phyloP scores from a whole-genome alignment of 225 moss, liverwort and hornwort genomes.

The Polytrichum formosum region DNA sequence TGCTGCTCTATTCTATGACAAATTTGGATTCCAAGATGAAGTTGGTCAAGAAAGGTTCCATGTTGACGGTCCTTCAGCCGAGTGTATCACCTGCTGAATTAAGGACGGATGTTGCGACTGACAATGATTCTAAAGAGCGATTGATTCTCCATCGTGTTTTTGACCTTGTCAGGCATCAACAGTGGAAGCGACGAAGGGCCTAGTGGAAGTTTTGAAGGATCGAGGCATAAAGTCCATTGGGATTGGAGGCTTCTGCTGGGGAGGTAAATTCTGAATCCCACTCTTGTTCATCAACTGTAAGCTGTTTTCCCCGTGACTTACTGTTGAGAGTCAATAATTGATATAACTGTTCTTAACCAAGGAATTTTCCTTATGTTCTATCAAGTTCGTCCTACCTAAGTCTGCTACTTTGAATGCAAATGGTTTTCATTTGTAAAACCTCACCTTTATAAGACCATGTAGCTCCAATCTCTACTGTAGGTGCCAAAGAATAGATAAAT shows the following conservation, averaged over 20 bases:
- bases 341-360: no score
- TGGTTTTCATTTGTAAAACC: no score
- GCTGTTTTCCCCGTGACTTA: no score
- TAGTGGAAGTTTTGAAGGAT: conserved; percentile 66
- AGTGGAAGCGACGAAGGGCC: conserved; percentile 19
- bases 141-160: neutral
- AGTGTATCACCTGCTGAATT: neutral
- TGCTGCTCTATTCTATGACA: neutral
- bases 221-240: conserved; percentile 51
- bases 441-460: no score
- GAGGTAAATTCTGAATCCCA: conserved; percentile 16
- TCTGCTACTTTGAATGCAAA: no score
- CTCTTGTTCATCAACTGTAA: neutral
- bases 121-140: neutral
- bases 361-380: neutral
- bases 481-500: no score
- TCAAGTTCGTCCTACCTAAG: no score
- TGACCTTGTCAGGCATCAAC: conserved; percentile 14
- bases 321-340: no score
- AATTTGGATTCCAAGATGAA: conserved; percentile 4
- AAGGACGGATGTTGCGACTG: neutral
- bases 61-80: neutral
- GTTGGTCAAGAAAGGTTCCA: neutral
- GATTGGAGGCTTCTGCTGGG: conserved; percentile 57
- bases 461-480: no score